Evolutionary conservation across 352 stramenopile species (phyloP).

Genomic region (Globisporangium sylvaticum): DNA sequence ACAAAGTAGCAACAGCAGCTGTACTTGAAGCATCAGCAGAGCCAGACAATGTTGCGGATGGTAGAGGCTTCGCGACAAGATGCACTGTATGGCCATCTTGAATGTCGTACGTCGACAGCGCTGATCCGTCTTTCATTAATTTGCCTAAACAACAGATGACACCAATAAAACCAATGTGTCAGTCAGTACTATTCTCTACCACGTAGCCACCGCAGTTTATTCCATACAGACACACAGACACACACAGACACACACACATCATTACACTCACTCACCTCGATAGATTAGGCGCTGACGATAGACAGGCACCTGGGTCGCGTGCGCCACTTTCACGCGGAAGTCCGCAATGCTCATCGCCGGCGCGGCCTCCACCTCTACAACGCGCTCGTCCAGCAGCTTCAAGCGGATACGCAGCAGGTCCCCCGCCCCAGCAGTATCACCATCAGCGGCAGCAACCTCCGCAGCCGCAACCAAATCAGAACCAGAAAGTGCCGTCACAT

Average conservation of each 20-base stretch:
- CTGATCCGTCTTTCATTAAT: conserved; percentile 75
- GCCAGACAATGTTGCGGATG: not conserved
- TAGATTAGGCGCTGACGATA: conserved; percentile 90
- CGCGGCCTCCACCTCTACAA: conserved; percentile 56
- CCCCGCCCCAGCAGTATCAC: not conserved
- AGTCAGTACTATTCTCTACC: not conserved
- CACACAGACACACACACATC: not conserved
- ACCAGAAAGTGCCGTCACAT: not conserved
- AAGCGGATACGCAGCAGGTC: conserved; percentile 29
- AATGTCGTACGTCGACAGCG: conserved; percentile 79
- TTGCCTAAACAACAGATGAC: conserved; percentile 38
- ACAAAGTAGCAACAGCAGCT: not conserved
- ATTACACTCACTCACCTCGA: conserved; percentile 32
- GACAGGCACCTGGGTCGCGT: conserved; percentile 48
- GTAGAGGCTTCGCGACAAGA: conserved; percentile 67
- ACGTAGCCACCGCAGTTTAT: not conserved
- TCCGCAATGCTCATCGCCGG: conserved; percentile 45
- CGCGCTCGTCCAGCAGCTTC: conserved; percentile 77
- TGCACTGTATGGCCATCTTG: conserved; percentile 92
- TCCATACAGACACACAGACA: not conserved
- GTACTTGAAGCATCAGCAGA: not conserved
- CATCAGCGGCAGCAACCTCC: not conserved
- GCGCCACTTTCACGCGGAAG: conserved; percentile 58
- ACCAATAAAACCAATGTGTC: not conserved
- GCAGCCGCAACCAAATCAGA: not conserved